phyloP scores from a whole-genome alignment of 495 filamentous ascomycete genomes.

The Hypoxylon cercidicola region DNA sequence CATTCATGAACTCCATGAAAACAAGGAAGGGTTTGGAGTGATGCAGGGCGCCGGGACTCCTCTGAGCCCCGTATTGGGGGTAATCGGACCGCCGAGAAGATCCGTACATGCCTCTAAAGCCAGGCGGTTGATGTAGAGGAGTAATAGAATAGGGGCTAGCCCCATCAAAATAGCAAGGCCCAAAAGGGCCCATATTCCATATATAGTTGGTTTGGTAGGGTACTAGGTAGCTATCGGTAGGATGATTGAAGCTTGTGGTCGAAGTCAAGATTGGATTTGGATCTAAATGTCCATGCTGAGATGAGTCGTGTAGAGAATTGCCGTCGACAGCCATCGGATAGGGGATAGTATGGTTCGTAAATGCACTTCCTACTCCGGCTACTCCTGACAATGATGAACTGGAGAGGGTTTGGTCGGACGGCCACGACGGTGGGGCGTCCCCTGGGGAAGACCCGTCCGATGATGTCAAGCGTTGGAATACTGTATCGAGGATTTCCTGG shows the following conservation, averaged over 20 bases:
- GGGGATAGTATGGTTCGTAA: not conserved
- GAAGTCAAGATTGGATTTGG: not conserved
- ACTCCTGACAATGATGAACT: not conserved
- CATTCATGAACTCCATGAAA: slow-evolving; percentile 29
- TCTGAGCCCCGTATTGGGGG: not conserved
- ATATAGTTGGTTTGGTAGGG: not conserved
- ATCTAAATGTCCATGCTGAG: not conserved
- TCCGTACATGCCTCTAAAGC: not conserved
- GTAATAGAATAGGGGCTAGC: not conserved
- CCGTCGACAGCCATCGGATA: slow-evolving; percentile 12
- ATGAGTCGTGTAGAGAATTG: not conserved
- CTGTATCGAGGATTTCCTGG: slow-evolving; percentile 5
- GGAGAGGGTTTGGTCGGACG: not conserved
- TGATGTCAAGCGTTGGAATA: slow-evolving; percentile 15
- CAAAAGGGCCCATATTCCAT: no score
- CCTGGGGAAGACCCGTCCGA: slow-evolving; percentile 1
- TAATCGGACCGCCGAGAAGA: not conserved
- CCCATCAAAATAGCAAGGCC: not conserved
- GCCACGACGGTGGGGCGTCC: slow-evolving; percentile 6
- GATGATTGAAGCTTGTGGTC: not conserved
- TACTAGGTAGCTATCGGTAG: not conserved
- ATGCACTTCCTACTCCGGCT: slow-evolving; percentile 11
- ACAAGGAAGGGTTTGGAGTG: slow-evolving; percentile 5
- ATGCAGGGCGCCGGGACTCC: not conserved
- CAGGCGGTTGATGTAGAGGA: not conserved